Percentiles rank a stretch among this genome's conserved stretches.
phyloP scores from a whole-genome alignment of 2,329 filamentous ascomycete species.

The Alternaria viburni region DNA sequence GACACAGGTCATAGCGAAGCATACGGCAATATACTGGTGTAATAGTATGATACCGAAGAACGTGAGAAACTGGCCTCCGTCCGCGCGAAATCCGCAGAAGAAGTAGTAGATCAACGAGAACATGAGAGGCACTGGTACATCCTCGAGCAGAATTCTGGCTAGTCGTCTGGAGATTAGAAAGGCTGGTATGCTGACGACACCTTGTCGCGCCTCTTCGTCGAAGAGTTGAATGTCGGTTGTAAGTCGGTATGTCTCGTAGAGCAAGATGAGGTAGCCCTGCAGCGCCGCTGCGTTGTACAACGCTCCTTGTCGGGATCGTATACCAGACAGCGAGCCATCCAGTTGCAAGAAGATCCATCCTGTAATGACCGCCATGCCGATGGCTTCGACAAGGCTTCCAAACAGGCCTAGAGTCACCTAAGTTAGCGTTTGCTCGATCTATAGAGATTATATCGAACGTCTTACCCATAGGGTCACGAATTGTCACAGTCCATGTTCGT shows the following conservation, averaged over 20 bases:
- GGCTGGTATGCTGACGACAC: constrained; percentile 71
- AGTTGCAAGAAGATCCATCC: constrained; percentile 76
- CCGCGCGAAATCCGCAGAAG: constrained; percentile 74
- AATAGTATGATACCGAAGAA: constrained; percentile 74
- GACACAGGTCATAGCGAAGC: constrained; percentile 72
- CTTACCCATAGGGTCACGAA: constrained; percentile 74
- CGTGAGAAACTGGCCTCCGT: constrained; percentile 70
- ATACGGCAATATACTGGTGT: constrained; percentile 76
- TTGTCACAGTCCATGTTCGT: constrained; percentile 73
- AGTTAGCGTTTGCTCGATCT: neutral
- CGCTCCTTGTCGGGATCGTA: constrained; percentile 74
- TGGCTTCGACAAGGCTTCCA: constrained; percentile 71
- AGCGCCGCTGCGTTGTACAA: constrained; percentile 74
- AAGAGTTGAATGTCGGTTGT: constrained; percentile 77
- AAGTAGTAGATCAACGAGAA: constrained; percentile 78
- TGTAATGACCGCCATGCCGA: constrained; percentile 72
- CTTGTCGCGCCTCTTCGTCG: constrained; percentile 76
- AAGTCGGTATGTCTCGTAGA: constrained; percentile 78
- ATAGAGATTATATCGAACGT: neutral
- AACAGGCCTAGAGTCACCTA: constrained; percentile 54
- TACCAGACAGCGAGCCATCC: constrained; percentile 70
- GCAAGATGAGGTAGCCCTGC: constrained; percentile 76
- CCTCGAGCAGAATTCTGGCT: constrained; percentile 72
- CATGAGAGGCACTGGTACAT: constrained; percentile 73
- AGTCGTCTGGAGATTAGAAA: constrained; percentile 74